Conservation (phyloP, 2,329 filamentous ascomycete species). For the Pseudocercospora vitis region DNA sequence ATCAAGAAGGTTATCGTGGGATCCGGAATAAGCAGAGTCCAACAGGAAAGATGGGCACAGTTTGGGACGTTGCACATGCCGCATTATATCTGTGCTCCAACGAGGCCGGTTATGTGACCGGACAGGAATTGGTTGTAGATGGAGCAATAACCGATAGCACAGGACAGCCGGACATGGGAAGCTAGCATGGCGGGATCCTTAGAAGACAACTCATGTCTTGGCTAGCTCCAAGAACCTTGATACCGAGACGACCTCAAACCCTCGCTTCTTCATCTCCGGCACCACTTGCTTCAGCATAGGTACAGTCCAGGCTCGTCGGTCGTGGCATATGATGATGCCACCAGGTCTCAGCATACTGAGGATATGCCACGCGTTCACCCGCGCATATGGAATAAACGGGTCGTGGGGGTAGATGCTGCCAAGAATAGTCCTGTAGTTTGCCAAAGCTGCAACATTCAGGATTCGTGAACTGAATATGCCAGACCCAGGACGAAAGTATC, state of each 20-base stretch:
- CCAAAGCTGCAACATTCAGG: slow-evolving; percentile 56
- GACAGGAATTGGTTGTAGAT: slow-evolving; percentile 49
- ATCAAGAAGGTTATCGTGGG: slow-evolving; percentile 52
- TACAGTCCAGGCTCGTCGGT: slow-evolving; percentile 76
- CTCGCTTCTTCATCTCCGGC: slow-evolving; percentile 66
- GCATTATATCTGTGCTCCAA: slow-evolving; percentile 59
- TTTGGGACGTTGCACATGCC: slow-evolving; percentile 60
- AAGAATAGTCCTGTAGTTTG: slow-evolving; percentile 73
- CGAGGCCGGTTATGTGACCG: slow-evolving; percentile 62
- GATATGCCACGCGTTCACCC: slow-evolving; percentile 74
- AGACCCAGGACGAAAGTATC: slow-evolving; percentile 78
- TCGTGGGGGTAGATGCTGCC: slow-evolving; percentile 89
- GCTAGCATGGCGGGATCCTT: neutral
- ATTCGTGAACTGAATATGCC: slow-evolving; percentile 77
- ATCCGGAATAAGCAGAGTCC: slow-evolving; percentile 59
- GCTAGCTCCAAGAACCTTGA: slow-evolving; percentile 59
- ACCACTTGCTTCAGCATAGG: slow-evolving; percentile 75
- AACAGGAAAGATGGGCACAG: slow-evolving; percentile 59
- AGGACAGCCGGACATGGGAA: slow-evolving; percentile 24
- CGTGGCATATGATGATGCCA: slow-evolving; percentile 81
- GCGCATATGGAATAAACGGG: slow-evolving; percentile 71
- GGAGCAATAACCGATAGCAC: slow-evolving; percentile 29
- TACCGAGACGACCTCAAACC: slow-evolving; percentile 71
- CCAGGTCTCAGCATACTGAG: slow-evolving; percentile 76
- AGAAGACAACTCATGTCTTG: slow-evolving; percentile 20